Base-by-base conservation (phyloP, 2,329 filamentous ascomycete species). In the Sporothrix brasiliensis region DNA sequence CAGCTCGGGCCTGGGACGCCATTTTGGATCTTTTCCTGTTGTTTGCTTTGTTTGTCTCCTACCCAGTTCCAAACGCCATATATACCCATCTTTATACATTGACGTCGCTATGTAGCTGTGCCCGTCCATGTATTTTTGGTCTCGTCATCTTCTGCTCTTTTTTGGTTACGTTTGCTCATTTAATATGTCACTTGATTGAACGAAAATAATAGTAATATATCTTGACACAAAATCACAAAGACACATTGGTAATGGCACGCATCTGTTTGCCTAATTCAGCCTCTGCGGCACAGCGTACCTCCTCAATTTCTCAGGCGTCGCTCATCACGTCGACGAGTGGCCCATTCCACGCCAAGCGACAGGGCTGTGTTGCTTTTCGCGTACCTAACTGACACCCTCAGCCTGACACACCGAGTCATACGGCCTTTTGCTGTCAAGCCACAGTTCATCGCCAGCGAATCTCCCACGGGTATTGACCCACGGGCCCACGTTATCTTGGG, bases 31-130 rank as follows among this genome's bases (percentile, higher is more conserved):
- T 30, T 27, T 54, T 21, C 3, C n/a, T n/a, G 21, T 50, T 14
- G 5, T 16, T 60, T 60, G 16, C 27, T 52, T 56, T 65, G 7
- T 24, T 34, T 11, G 34, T 52, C 13, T 47, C n/a, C 41, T 24
- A 21, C 58, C 34, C 41, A 5, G 1, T 44, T 44, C 30, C 44
- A 52, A 34, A 53, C 30, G 16, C 54, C 30, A 52, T 44, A 60
- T 68, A 69, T 69, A 69, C 67, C 67, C 67, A 44, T 56, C 4
- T 52, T 58, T 58, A 16, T 61, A 54, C 44, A 52, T 61, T 14
- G 27, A 27, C 34, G 41, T 56, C 39, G 39, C 10, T 47, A n/a
- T 24, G 54, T 41, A 16, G 5, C 39, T 47, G 58, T 39, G 58
- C 16, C 13, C 24, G 9, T 63, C 16, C 21, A 47, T 63, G 58